phyloP scores from a whole-genome alignment of 2,329 filamentous ascomycete species.

The Allantophomopsis lycopodina region DNA sequence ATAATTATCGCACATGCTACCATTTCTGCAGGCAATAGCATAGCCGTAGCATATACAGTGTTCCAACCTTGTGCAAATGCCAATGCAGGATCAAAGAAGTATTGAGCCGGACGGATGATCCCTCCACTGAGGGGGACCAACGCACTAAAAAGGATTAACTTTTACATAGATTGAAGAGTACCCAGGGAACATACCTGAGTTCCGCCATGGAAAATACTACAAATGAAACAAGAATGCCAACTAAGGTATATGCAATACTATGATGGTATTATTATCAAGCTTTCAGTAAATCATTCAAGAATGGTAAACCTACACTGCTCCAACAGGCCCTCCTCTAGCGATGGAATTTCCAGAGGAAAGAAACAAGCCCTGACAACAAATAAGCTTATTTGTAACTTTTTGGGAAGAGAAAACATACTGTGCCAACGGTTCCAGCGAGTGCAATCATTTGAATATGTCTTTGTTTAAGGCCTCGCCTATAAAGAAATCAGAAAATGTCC shows the following conservation, averaged over 20 bases:
- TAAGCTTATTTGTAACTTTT: no score
- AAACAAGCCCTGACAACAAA: no score
- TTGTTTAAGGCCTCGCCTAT: constrained; percentile 40
- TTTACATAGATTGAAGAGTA: no score
- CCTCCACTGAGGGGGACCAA: constrained; percentile 35
- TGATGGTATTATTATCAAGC: no score
- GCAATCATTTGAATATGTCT: constrained; percentile 46
- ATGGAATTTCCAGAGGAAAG: no score
- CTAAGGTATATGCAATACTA: no score
- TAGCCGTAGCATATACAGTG: constrained; percentile 16
- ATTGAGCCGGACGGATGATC: constrained; percentile 31
- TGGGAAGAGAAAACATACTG: no score
- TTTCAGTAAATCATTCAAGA: constrained; percentile 14
- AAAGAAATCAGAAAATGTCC: neutral
- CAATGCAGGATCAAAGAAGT: constrained; percentile 45
- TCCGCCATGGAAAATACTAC: no score
- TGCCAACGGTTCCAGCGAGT: constrained; percentile 38
- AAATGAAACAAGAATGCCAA: no score
- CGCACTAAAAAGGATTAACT: constrained; percentile 14
- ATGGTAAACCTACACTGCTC: constrained; percentile 22
- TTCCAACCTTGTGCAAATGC: constrained; percentile 44
- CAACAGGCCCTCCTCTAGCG: no score
- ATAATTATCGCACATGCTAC: constrained; percentile 33
- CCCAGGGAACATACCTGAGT: no score
- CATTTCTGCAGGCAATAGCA: constrained; percentile 28